These are phyloP conservation scores for Penicillium brevicompactum DNA, from an alignment of 2,329 filamentous ascomycete genomes.

Conservation along the genomic window DNA sequence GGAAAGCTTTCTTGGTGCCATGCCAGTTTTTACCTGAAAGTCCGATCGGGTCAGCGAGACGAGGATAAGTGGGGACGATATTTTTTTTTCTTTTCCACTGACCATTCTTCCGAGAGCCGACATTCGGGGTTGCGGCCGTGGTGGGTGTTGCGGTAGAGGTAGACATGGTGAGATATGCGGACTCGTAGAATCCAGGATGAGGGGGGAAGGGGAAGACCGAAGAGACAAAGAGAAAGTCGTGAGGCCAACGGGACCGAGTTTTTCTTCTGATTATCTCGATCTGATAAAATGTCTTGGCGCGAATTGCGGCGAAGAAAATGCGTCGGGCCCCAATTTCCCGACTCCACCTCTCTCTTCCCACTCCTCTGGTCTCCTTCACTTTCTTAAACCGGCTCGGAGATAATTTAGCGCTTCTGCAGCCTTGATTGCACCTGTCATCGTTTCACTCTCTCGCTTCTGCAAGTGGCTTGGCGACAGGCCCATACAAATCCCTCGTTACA, in stretches of 20 bases:
- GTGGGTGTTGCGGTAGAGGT: slow-evolving; percentile 34
- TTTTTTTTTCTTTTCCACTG: slow-evolving; percentile 28
- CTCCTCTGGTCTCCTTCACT: slow-evolving; percentile 5
- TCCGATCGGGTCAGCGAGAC: slow-evolving; percentile 19
- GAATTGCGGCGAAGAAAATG: slow-evolving; percentile 14
- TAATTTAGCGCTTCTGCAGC: not conserved
- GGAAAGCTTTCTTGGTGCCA: slow-evolving; percentile 77
- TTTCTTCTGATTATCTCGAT: slow-evolving; percentile 40
- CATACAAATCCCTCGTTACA: slow-evolving; percentile 25
- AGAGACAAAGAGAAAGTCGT: not conserved
- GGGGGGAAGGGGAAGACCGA: not conserved
- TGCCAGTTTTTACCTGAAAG: slow-evolving; percentile 92
- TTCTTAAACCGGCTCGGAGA: not conserved
- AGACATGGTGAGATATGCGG: slow-evolving; percentile 46
- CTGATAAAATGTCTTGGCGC: slow-evolving; percentile 46
- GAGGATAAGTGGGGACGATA: slow-evolving; percentile 12
- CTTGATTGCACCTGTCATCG: not conserved
- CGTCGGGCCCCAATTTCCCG: slow-evolving; percentile 6
- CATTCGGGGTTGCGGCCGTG: slow-evolving; percentile 30
- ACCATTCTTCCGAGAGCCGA: slow-evolving; percentile 85
- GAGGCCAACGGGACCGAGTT: slow-evolving; percentile 5
- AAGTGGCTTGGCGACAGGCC: slow-evolving; percentile 16
- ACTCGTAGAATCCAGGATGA: not conserved
- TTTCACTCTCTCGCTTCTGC: slow-evolving; percentile 5
- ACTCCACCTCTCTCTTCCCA: slow-evolving; percentile 20